A percentile compares a stretch with the other conserved stretches of the same genome.
These are phyloP conservation scores for Gossypium raimondii DNA, from an alignment of 345 rosid genomes.

Conservation along the genomic window DNA sequence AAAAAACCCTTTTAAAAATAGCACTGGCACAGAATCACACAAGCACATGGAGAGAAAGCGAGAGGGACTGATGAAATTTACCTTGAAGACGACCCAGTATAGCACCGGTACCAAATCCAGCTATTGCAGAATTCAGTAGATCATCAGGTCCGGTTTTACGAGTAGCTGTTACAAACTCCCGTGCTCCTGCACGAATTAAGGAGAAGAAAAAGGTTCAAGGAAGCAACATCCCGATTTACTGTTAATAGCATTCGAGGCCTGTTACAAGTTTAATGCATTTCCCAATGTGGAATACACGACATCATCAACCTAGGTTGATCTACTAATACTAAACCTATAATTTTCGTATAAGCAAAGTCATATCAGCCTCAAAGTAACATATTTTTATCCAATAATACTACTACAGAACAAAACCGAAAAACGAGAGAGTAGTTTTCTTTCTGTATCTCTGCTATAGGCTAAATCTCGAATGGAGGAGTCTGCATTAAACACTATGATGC, in stretches of 20 bases:
- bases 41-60: neutral
- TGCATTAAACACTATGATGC: neutral
- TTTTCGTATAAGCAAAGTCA: neutral
- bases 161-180: conserved; percentile 66
- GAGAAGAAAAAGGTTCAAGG: neutral
- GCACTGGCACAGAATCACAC: conserved; percentile 1
- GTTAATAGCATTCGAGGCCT: neutral
- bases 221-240: neutral
- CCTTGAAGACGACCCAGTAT: conserved; percentile 86
- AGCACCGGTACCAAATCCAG: conserved; percentile 79
- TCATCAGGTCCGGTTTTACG: conserved; percentile 67
- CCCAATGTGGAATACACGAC: neutral
- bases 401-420: neutral
- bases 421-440: neutral
- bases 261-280: neutral
- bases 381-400: neutral
- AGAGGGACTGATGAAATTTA: conserved; percentile 14
- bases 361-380: neutral
- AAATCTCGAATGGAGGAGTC: neutral
- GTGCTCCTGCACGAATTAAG: conserved; percentile 45
- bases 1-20: neutral
- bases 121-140: conserved; percentile 65
- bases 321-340: neutral
- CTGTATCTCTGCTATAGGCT: neutral
- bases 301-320: neutral